Evolutionary conservation across 148 eudicot species (phyloP), one percentile per base, ranked within the genome.

Genomic region (Fagopyrum homotropicum): DNA sequence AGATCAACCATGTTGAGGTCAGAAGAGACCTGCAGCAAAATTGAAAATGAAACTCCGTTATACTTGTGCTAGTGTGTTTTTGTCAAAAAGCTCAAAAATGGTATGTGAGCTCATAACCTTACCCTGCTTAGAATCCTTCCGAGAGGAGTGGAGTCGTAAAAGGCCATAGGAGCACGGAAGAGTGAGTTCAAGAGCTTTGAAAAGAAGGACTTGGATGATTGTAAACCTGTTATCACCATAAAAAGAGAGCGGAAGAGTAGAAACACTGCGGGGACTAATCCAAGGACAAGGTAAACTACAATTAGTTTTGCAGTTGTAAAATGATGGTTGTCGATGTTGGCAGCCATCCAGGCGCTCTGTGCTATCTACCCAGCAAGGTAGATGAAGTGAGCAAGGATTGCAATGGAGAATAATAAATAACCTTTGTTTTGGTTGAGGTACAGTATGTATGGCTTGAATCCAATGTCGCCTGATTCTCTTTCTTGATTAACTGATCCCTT

Each of bases 341-440:
- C 86, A 73, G 98, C 98, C 93, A 93, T 89, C 97, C 97, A 93
- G 16, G 87, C 79, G 81, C 88, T 93, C 72, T 93, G 97, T 45
- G 79, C 73, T 78, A 91, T 82, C 83, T 89, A 95, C 71, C 90
- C 78, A 43, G 50, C 73, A 57, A 80, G 75, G 61, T 88, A 93
- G 66, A 57, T 63, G 60, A 87, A 70, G 72, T 89, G 91, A 72
- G 83, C 77, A 14, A 91, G 57, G 79, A 72, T 72, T 19, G 86
- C 88, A 45, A 90, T 29, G 43, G 81, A 51, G 75, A 87, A 91
- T 76, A 80, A 80, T 45, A 84, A 45, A 76, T 75, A 88, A 73
- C 93, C 92, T 80, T 83, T 91, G 78, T 86, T 85, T 79, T 87
- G 95, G 76, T 79, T 87, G 66, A 93, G 74, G 71, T 93, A 93